phyloP scores from a whole-genome alignment of 106 monocot species.

The Dendrobium huoshanense region DNA sequence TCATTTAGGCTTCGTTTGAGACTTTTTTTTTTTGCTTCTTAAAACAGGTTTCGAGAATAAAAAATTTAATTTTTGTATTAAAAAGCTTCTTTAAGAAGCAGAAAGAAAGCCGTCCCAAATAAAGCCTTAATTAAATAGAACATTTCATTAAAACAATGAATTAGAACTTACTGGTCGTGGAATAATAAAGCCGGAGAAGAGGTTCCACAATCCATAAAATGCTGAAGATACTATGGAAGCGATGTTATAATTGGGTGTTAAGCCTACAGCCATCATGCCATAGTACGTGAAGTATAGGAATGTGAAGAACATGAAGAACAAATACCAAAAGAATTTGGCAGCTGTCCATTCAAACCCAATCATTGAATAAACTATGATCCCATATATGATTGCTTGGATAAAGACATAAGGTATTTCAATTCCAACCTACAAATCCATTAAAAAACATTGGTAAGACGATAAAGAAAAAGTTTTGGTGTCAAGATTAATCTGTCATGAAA shows the following conservation, averaged over 20 bases:
- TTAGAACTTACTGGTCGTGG: not conserved
- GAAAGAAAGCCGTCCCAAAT: too few relatives aligned
- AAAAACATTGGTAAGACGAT: not conserved
- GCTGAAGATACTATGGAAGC: not conserved
- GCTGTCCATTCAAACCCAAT: constrained; percentile 21
- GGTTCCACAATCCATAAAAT: not conserved
- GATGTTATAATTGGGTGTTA: not conserved
- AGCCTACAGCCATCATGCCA: constrained; percentile 4
- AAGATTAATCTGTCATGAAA: not conserved
- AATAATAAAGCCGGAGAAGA: not conserved
- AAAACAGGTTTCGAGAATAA: too few relatives aligned
- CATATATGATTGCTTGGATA: not conserved
- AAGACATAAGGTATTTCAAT: not conserved
- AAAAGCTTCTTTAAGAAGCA: too few relatives aligned
- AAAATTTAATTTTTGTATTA: too few relatives aligned
- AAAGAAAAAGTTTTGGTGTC: not conserved
- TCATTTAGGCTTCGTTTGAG: too few relatives aligned
- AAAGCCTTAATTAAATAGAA: too few relatives aligned
- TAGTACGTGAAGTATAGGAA: constrained; percentile 18
- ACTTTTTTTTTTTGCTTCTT: too few relatives aligned
- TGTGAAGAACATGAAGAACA: constrained; percentile 21
- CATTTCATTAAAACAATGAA: not conserved
- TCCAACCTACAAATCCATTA: not conserved
- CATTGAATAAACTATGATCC: constrained; percentile 15
- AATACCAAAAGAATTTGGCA: constrained; percentile 19